These are phyloP conservation scores for Chiua virens DNA, from an alignment of 768 basidiomycete genomes.

Conservation along the genomic window DNA sequence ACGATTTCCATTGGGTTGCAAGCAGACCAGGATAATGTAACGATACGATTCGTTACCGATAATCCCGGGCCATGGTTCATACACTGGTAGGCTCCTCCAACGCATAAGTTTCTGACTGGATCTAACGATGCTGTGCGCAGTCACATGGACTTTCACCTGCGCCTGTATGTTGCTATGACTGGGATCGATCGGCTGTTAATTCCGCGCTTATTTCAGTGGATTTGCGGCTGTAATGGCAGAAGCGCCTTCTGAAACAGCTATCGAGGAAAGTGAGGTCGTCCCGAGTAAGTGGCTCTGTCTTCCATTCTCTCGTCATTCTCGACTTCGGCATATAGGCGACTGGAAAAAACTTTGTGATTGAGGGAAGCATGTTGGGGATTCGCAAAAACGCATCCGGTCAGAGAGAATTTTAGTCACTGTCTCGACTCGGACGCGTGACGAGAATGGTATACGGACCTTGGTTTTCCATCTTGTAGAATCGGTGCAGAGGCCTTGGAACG, in stretches of 20 bases:
- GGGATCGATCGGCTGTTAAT: not conserved
- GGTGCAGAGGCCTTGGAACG: not conserved
- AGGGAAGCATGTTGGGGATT: not conserved
- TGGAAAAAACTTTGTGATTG: constrained; percentile 16
- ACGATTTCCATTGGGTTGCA: constrained; percentile 37
- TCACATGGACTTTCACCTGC: constrained; percentile 24
- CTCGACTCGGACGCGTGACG: no score
- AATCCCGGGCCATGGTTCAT: constrained; percentile 44
- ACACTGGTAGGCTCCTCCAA: constrained; percentile 14
- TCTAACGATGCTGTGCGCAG: constrained; percentile 4
- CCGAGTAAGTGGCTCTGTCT: constrained; percentile 12
- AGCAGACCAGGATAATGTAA: constrained; percentile 40
- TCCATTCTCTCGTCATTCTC: not conserved
- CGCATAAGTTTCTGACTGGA: not conserved
- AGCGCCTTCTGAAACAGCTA: constrained; percentile 8
- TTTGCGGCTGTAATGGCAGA: constrained; percentile 24
- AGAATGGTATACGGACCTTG: not conserved
- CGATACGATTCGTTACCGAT: constrained; percentile 65
- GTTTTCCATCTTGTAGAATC: not conserved
- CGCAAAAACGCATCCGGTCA: not conserved
- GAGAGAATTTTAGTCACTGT: no score
- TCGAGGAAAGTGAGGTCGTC: constrained; percentile 10
- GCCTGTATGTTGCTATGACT: constrained; percentile 12
- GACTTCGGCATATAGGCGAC: constrained; percentile 1
- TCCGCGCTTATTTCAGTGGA: constrained; percentile 6